These are phyloP conservation scores for Microdochium trichocladiopsis DNA, from an alignment of 2,329 filamentous ascomycete species.

Conservation along the genomic window DNA sequence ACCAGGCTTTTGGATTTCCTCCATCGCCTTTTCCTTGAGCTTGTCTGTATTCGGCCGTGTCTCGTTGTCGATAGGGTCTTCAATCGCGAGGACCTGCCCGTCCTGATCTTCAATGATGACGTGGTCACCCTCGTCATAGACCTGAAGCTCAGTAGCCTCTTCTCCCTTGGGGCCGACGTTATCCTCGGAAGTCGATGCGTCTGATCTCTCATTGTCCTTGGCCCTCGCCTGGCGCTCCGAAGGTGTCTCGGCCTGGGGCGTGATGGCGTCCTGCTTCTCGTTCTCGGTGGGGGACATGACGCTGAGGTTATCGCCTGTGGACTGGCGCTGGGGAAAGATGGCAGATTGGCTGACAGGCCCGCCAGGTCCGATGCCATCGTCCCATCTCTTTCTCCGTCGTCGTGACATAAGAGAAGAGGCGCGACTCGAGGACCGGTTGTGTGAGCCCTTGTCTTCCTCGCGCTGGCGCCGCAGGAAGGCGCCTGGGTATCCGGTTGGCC, in stretches of 20 bases:
- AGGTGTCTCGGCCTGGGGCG: neutral
- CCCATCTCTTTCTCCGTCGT: conserved; percentile 60
- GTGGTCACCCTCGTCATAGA: conserved; percentile 75
- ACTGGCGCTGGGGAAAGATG: conserved; percentile 61
- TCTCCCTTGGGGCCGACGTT: conserved; percentile 5
- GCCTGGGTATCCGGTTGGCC: conserved; percentile 63
- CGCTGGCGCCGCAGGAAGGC: conserved; percentile 78
- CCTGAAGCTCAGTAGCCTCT: conserved; percentile 40
- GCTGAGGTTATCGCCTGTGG: conserved; percentile 20
- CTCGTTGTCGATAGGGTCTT: conserved; percentile 26
- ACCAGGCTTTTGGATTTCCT: conserved; percentile 25
- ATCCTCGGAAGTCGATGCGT: conserved; percentile 1
- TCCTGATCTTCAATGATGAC: conserved; percentile 80
- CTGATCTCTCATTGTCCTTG: conserved; percentile 3
- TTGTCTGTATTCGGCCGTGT: conserved; percentile 8
- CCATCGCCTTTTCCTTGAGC: conserved; percentile 22
- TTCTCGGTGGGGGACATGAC: conserved; percentile 21
- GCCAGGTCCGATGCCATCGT: conserved; percentile 68
- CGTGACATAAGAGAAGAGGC: conserved; percentile 53
- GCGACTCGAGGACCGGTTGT: conserved; percentile 46
- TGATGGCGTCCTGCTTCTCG: conserved; percentile 17
- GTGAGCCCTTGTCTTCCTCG: conserved; percentile 55
- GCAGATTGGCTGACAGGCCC: conserved; percentile 87
- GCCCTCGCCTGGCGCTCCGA: neutral
- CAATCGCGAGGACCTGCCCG: conserved; percentile 73